Evolutionary conservation across 1,139 yeast genomes (phyloP).

Genomic region (Hyphopichia wangnamkhiaoensis): DNA sequence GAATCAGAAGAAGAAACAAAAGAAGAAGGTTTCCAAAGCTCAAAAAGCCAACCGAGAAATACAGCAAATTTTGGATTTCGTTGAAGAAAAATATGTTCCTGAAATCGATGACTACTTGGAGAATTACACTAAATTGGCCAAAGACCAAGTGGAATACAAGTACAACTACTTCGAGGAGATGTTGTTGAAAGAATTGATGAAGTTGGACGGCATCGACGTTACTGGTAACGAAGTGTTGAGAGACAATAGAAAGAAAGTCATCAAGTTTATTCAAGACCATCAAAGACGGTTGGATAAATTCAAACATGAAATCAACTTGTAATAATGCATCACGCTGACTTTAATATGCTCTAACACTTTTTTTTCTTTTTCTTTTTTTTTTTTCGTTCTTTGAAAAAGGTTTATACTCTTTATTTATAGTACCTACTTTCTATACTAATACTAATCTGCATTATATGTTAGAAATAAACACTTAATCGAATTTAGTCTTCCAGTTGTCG

Average conservation of each 20-base stretch:
- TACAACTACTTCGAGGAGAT: constrained; percentile 64
- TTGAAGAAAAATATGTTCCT: constrained; percentile 45
- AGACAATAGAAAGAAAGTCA: constrained; percentile 57
- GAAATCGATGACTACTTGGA: constrained; percentile 44
- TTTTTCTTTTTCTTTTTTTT: too few species aligned
- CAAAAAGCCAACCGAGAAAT: constrained; percentile 45
- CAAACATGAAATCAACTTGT: constrained; percentile 35
- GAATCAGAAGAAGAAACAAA: constrained; percentile 22
- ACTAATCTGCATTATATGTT: too few species aligned
- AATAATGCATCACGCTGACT: constrained; percentile 5
- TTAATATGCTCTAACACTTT: too few species aligned
- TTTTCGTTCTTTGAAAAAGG: too few species aligned
- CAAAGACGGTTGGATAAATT: constrained; percentile 60
- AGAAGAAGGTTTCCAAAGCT: constrained; percentile 45
- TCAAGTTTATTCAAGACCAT: constrained; percentile 60
- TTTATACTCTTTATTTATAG: too few species aligned
- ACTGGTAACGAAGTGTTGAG: constrained; percentile 52
- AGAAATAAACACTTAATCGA: neutral
- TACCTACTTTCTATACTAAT: too few species aligned
- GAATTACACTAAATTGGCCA: constrained; percentile 30
- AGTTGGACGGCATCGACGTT: constrained; percentile 65
- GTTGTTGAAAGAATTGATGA: constrained; percentile 64
- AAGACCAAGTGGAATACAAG: constrained; percentile 48
- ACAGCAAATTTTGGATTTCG: constrained; percentile 42
- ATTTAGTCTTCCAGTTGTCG: constrained; percentile 8